Base-by-base conservation (phyloP, 306 rosid genomes). In the Quercus gilva region DNA sequence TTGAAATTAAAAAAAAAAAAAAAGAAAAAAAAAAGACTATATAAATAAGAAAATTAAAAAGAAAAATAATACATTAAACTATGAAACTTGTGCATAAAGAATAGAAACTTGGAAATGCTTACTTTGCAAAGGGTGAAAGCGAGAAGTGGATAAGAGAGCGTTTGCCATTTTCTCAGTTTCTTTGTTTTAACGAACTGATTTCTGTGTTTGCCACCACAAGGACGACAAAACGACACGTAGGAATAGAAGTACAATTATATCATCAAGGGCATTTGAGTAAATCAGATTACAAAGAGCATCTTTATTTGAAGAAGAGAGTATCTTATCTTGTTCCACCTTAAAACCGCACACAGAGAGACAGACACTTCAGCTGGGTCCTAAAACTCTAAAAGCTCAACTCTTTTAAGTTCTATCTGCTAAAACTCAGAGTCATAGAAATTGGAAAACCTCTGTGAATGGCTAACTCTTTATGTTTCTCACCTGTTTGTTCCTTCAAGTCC, bases 401-500 rank as follows among this genome's bases (percentile, higher is more conserved):
- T 37, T 69, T 37, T 2, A 7, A 37, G 11, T 37, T 37, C 26
- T 33, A 15, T 72, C 74, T 59, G 70, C 67, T 57, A 77, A 52
- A 18, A 5, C 33, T 45, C 20, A 25, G 18, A 21, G 5, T 3
- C 64, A 1, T 51, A 17, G 52, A 41, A 64, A 71, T n/a, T 79
- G 23, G 45, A 25, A 74, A 8, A 7, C 65, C 17, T 21, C 41
- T 61, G 75, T 70, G 37, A 85, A 96, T 96, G 99, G 92, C 98
- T 37, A 78, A 80, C 60, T 82, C 92, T 82, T 49, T 85, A 1
- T 77, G 80, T 74, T 81, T 85, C 55, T 37, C 92, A 56, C 89
- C 94, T 28, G 52, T 88, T 68, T 88, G 90, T 83, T 87, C 96
- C 84, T 79, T 90, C 72, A 84, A 83, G 75, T 76, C 90, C 83